Conservation (phyloP, 2,329 filamentous ascomycete species). For the Aquanectria penicillioides region DNA sequence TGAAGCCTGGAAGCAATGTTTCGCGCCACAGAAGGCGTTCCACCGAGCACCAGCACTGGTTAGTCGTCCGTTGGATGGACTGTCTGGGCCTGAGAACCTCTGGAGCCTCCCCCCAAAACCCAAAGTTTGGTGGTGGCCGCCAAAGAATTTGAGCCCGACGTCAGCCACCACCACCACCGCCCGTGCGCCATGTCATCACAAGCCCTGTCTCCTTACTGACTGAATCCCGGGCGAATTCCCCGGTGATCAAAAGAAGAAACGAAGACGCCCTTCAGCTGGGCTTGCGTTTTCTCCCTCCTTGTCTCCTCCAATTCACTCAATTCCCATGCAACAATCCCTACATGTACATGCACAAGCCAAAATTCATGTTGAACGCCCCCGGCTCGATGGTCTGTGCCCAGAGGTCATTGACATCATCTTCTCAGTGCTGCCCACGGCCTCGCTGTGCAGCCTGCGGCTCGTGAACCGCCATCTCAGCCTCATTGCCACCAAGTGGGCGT, state of each 20-base stretch:
- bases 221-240: background rate
- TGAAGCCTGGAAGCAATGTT: background rate
- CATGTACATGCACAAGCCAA: no score
- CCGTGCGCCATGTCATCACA: slow-evolving; percentile 17
- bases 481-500: slow-evolving; percentile 16
- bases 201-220: background rate
- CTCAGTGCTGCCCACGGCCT: background rate
- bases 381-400: slow-evolving; percentile 1
- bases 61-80: background rate
- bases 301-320: slow-evolving; percentile 6
- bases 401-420: slow-evolving; percentile 12
- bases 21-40: slow-evolving; percentile 13
- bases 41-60: background rate
- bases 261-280: background rate
- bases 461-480: slow-evolving; percentile 14
- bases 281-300: background rate
- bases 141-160: background rate
- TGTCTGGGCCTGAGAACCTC: no score
- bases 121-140: no score
- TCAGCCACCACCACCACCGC: slow-evolving; percentile 14
- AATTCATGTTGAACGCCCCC: no score
- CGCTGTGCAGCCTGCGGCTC: slow-evolving; percentile 18
- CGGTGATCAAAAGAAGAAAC: background rate
- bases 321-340: no score
- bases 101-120: no score